phyloP scores from a whole-genome alignment of 495 filamentous ascomycete species.

The Penicillium bovifimosum region DNA sequence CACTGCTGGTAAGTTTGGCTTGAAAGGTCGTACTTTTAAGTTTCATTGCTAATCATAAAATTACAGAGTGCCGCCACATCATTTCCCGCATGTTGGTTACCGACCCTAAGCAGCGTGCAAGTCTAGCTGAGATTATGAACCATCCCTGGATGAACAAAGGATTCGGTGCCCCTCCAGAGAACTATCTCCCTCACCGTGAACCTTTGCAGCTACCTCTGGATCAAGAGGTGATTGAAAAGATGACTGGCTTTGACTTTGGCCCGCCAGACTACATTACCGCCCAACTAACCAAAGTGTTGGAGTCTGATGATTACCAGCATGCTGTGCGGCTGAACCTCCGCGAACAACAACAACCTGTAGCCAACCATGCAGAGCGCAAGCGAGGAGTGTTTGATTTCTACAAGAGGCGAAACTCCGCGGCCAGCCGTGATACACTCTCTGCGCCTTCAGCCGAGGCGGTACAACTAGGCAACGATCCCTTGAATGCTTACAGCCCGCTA shows the following conservation, averaged over 20 bases:
- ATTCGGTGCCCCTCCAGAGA: constrained; percentile 79
- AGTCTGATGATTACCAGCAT: constrained; percentile 86
- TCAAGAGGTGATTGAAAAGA: constrained; percentile 73
- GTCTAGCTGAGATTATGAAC: constrained; percentile 84
- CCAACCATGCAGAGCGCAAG: constrained; percentile 74
- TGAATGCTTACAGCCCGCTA: constrained; percentile 90
- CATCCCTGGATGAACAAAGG: constrained; percentile 98
- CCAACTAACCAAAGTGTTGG: constrained; percentile 77
- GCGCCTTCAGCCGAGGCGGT: constrained; percentile 79
- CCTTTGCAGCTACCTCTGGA: constrained; percentile 83
- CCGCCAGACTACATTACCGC: constrained; percentile 71
- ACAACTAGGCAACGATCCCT: constrained; percentile 74
- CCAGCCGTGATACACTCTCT: constrained; percentile 85
- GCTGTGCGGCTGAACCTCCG: constrained; percentile 65
- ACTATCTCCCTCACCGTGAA: constrained; percentile 78
- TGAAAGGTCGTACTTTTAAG: not conserved
- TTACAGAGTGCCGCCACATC: constrained; percentile 82
- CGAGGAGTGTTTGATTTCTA: constrained; percentile 96
- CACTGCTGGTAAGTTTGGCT: constrained; percentile 61
- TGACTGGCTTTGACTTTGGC: constrained; percentile 99
- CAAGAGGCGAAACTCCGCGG: constrained; percentile 79
- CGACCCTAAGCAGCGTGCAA: constrained; percentile 82
- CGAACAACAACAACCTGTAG: constrained; percentile 52
- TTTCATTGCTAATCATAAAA: not conserved
- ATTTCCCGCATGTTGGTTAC: constrained; percentile 96